Evolutionary conservation across 2,329 filamentous ascomycete species (phyloP).

Genomic region (Cercospora sp.): DNA sequence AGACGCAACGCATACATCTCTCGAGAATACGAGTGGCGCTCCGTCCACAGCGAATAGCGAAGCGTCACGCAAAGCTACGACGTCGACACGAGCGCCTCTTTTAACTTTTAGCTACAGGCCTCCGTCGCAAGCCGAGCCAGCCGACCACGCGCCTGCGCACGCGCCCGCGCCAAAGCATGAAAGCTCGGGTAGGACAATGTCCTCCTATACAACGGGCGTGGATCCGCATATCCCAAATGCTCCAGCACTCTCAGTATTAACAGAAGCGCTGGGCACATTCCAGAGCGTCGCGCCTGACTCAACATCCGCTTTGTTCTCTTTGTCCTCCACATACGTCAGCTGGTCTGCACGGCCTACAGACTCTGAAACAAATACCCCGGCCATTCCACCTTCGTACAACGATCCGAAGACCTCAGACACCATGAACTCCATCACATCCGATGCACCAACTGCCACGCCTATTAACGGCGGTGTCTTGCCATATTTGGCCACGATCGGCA

Average conservation of each 20-base stretch:
- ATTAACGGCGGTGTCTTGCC: slow-evolving; percentile 11
- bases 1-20: background rate
- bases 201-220: slow-evolving; percentile 10
- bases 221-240: background rate
- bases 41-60: slow-evolving; percentile 1
- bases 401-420: background rate
- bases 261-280: slow-evolving; percentile 18
- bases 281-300: background rate
- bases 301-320: slow-evolving; percentile 10
- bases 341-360: slow-evolving; percentile 1
- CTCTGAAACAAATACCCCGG: slow-evolving; percentile 5
- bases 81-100: background rate
- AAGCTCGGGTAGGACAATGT: background rate
- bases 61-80: background rate
- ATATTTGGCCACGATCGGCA: slow-evolving; percentile 8
- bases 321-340: slow-evolving; percentile 9
- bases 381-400: background rate
- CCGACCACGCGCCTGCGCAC: slow-evolving; percentile 8
- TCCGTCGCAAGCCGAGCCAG: slow-evolving; percentile 10
- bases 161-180: slow-evolving; percentile 4
- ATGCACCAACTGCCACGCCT: slow-evolving; percentile 6
- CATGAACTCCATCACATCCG: slow-evolving; percentile 3
- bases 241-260: slow-evolving; percentile 18
- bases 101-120: slow-evolving; percentile 6
- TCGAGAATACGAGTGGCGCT: slow-evolving; percentile 4